Percentiles rank a stretch among this genome's conserved stretches.
Evolutionary conservation across 768 basidiomycete species (phyloP).

Genomic region (Leccinum aurantiacum): DNA sequence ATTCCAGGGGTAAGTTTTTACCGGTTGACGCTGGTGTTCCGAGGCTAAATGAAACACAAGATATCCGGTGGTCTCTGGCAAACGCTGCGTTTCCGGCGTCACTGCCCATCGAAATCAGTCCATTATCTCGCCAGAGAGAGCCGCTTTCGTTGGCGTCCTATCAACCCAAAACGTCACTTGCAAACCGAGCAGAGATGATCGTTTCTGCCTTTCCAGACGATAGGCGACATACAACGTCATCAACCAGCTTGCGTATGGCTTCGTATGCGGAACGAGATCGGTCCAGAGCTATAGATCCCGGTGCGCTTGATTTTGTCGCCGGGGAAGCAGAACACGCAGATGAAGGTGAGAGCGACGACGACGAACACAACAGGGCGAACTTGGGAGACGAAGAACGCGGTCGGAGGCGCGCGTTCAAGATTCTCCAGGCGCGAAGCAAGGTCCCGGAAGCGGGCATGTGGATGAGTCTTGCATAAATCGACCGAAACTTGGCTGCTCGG

Average conservation of each 20-base stretch:
- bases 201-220: conserved; percentile 28
- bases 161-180: conserved; percentile 48
- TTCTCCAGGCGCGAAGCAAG: conserved; percentile 66
- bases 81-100: conserved; percentile 49
- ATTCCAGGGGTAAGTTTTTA: conserved; percentile 28
- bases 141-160: conserved; percentile 57
- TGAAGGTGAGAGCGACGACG: conserved; percentile 33
- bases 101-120: conserved; percentile 59
- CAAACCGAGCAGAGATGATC: conserved; percentile 36
- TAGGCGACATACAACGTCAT: conserved; percentile 32
- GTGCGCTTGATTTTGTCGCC: conserved; percentile 58
- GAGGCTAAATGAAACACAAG: conserved; percentile 20
- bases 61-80: conserved; percentile 29
- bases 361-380: conserved; percentile 23
- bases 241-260: conserved; percentile 55
- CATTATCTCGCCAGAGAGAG: conserved; percentile 36
- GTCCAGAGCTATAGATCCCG: conserved; percentile 63
- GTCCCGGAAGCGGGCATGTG: conserved; percentile 77
- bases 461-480: conserved; percentile 63
- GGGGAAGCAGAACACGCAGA: conserved; percentile 53
- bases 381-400: conserved; percentile 41
- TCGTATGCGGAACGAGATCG: conserved; percentile 71
- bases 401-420: conserved; percentile 60
- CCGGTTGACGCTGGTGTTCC: background rate
- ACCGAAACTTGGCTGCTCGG: background rate